Percentiles rank a stretch among this genome's conserved stretches.
These are phyloP conservation scores for Eucalyptus sp. DNA, from an alignment of 345 rosid species.

Conservation along the genomic window DNA sequence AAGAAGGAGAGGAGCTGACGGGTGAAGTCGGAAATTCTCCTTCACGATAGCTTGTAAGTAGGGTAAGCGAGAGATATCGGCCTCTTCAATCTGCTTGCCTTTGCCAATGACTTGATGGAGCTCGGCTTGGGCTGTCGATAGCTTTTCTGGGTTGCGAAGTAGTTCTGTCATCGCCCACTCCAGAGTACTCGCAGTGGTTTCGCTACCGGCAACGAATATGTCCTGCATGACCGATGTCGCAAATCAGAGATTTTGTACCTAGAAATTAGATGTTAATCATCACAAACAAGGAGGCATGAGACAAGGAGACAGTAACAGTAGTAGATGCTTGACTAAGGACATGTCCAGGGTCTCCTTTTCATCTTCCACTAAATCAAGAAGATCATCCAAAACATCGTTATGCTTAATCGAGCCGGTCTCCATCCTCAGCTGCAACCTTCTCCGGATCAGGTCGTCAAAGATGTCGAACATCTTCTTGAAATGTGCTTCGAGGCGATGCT, in stretches of 20 bases:
- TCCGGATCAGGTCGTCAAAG: background rate
- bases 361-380: conserved; percentile 8
- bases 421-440: background rate
- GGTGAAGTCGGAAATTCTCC: background rate
- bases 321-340: background rate
- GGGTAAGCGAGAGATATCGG: background rate
- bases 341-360: background rate
- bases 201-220: background rate
- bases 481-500: background rate
- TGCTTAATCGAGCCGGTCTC: background rate
- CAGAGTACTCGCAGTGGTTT: background rate
- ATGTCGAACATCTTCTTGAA: background rate
- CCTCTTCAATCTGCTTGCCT: background rate
- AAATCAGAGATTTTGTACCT: background rate
- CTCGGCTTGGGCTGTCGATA: background rate
- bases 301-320: background rate
- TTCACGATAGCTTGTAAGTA: background rate
- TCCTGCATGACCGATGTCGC: background rate
- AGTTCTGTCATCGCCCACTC: background rate
- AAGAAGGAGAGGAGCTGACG: background rate
- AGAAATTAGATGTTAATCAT: background rate
- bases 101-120: background rate
- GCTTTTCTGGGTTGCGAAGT: background rate
- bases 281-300: background rate
- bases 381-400: conserved; percentile 23